phyloP scores from a whole-genome alignment of 371 early-diverging fungal genomes.

The Batkoa obscura region DNA sequence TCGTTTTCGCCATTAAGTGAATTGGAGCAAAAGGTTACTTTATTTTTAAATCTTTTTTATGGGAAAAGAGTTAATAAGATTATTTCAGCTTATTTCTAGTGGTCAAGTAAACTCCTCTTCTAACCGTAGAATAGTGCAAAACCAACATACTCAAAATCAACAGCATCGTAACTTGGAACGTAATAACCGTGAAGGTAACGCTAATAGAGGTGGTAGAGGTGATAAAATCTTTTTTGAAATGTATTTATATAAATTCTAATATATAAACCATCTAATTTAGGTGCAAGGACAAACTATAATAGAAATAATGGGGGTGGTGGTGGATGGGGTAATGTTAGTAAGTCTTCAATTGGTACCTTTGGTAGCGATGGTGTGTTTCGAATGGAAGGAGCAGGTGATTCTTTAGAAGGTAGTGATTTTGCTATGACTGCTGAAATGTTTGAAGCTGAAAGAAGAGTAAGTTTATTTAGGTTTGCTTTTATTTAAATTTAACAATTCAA shows the following conservation, averaged over 20 bases:
- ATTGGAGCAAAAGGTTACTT: constrained; percentile 41
- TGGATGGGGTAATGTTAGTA: constrained; percentile 15
- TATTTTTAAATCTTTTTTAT: not conserved
- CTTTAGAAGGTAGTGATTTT: not conserved
- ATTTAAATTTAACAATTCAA: not conserved
- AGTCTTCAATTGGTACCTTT: constrained; percentile 15
- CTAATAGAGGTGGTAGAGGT: not conserved
- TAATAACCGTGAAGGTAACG: constrained; percentile 5
- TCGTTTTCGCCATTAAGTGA: constrained; percentile 38
- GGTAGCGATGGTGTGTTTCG: constrained; percentile 40
- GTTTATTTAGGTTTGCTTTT: not conserved
- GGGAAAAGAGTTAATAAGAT: not conserved
- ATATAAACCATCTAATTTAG: constrained; percentile 2
- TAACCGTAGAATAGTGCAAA: constrained; percentile 24
- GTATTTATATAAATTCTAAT: not conserved
- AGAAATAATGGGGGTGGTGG: constrained; percentile 1
- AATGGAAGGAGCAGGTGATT: constrained; percentile 10
- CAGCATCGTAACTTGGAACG: not conserved
- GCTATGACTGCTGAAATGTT: not conserved
- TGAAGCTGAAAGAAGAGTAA: not conserved
- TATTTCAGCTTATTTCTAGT: constrained; percentile 18
- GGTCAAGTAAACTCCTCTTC: too few relatives aligned
- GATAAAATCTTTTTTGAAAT: not conserved
- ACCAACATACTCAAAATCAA: constrained; percentile 10
- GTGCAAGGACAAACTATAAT: not conserved